Evolutionary conservation across 2,329 filamentous ascomycete species (phyloP).

Genomic region (Pezicula neosporulosa): DNA sequence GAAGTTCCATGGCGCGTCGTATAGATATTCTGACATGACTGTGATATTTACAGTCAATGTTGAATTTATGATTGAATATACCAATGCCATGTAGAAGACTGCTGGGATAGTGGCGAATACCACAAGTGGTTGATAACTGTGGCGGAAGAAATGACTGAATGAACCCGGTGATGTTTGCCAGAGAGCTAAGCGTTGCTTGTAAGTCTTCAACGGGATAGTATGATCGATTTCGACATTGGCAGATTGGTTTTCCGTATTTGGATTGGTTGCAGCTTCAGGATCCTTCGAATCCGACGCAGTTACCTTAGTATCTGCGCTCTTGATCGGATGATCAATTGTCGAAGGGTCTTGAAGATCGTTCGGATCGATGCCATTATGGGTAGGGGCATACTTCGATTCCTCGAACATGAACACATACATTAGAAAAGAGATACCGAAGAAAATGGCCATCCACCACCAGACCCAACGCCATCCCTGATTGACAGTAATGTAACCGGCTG

Average conservation of each 20-base stretch:
- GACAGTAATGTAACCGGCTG: constrained; percentile 34
- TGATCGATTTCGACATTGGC: background rate
- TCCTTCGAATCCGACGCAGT: background rate
- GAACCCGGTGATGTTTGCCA: constrained; percentile 18
- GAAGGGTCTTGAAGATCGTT: background rate
- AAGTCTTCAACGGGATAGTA: constrained; percentile 36
- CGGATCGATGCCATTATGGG: background rate
- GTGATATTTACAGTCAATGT: constrained; percentile 35
- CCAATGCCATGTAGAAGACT: constrained; percentile 32
- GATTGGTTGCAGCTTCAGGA: background rate
- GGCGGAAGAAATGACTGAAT: constrained; percentile 28
- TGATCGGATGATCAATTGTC: background rate
- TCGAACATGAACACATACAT: constrained; percentile 41
- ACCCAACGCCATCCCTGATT: constrained; percentile 46
- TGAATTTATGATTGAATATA: constrained; percentile 34
- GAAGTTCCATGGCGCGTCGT: constrained; percentile 36
- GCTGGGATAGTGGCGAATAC: constrained; percentile 35
- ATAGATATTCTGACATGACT: constrained; percentile 32
- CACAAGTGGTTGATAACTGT: constrained; percentile 33
- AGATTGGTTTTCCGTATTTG: background rate
- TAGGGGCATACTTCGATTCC: constrained; percentile 32
- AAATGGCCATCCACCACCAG: constrained; percentile 43
- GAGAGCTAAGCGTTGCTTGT: constrained; percentile 37
- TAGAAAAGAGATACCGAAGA: constrained; percentile 34
- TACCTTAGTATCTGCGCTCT: background rate